Conservation (phyloP, 345 rosid genomes). For the Barbarea vulgaris region DNA sequence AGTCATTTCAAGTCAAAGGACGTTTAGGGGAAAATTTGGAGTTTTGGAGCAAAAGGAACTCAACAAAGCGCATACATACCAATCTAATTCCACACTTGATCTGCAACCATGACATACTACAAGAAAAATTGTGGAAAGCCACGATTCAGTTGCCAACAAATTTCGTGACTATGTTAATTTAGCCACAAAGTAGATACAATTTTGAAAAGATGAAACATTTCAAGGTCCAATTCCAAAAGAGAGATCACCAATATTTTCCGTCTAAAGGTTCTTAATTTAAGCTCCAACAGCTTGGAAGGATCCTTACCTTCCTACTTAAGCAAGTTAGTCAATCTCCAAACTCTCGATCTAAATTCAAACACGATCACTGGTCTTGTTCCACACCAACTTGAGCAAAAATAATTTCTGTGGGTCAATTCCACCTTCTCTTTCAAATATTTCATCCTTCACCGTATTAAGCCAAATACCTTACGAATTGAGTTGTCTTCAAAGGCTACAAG, state of each 20-base stretch:
- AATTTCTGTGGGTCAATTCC: constrained; percentile 47
- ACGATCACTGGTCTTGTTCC: constrained; percentile 46
- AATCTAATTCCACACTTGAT: no score
- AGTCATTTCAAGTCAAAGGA: no score
- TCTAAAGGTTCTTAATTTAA: constrained; percentile 48
- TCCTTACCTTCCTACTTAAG: constrained; percentile 44
- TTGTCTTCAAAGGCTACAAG: constrained; percentile 39
- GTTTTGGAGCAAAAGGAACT: no score
- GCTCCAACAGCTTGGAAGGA: constrained; percentile 47
- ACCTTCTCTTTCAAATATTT: constrained; percentile 46
- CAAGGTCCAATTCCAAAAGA: constrained; percentile 43
- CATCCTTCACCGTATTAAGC: constrained; percentile 43
- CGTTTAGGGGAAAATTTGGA: no score
- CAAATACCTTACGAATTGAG: constrained; percentile 44
- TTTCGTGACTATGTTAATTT: no score
- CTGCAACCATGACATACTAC: no score
- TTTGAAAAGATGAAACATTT: no score
- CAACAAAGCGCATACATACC: no score
- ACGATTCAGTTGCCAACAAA: no score
- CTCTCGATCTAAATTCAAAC: constrained; percentile 48
- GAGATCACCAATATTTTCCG: constrained; percentile 47
- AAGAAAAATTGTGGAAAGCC: no score
- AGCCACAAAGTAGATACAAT: no score
- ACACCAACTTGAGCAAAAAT: constrained; percentile 48
- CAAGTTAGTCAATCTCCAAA: constrained; percentile 38